phyloP scores from a whole-genome alignment of 2,329 filamentous ascomycete genomes.

The Penicillium frequentans region DNA sequence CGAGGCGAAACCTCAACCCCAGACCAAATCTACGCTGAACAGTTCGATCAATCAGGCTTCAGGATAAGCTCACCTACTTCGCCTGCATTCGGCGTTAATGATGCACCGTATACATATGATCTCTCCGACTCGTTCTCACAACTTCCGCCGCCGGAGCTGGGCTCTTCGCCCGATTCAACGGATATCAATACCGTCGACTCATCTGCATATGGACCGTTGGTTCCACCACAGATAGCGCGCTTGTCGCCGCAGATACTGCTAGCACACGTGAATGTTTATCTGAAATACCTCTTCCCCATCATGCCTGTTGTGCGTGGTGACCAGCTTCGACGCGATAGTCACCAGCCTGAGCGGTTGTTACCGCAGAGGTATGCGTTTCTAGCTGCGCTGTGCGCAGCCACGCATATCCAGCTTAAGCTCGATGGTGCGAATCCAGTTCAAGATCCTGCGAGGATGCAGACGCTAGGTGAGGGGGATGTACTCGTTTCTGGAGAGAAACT shows the following conservation, averaged over 20 bases:
- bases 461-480: constrained; percentile 57
- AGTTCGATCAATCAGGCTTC: constrained; percentile 8
- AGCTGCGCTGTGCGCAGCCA: constrained; percentile 43
- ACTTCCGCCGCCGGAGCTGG: constrained; percentile 31
- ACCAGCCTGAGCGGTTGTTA: constrained; percentile 55
- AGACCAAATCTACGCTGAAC: not conserved
- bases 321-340: constrained; percentile 35
- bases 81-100: constrained; percentile 24
- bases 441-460: constrained; percentile 30
- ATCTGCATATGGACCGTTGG: constrained; percentile 17
- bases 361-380: constrained; percentile 42
- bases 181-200: constrained; percentile 28
- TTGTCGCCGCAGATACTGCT: constrained; percentile 36
- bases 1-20: constrained; percentile 15
- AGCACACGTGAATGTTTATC: constrained; percentile 42
- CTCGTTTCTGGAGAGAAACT: constrained; percentile 66
- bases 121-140: constrained; percentile 28
- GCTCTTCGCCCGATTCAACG: constrained; percentile 36
- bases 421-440: constrained; percentile 30
- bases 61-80: constrained; percentile 28
- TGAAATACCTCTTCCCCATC: constrained; percentile 45
- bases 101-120: constrained; percentile 27
- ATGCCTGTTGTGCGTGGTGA: constrained; percentile 44
- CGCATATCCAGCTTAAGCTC: constrained; percentile 46
- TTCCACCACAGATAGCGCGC: constrained; percentile 22